A percentile compares a stretch with the other conserved stretches of the same genome.
These are phyloP conservation scores for Gnaphalium uliginosum DNA, from an alignment of 129 eudicot species.

Conservation along the genomic window DNA sequence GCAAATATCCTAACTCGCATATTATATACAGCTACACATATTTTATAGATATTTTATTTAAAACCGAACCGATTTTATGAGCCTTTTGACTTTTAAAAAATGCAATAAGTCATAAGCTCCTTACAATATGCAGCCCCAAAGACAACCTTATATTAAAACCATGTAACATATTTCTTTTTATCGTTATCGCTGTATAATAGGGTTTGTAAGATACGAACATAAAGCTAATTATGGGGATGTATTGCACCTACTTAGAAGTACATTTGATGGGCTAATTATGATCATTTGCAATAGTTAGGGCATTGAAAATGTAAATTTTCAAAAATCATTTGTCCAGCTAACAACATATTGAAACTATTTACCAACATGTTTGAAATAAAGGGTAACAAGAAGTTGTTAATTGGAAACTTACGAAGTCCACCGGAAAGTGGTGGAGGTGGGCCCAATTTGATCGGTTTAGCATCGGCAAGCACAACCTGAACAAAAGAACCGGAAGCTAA, in stretches of 20 bases:
- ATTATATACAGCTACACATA: too few species aligned
- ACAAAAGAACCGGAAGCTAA: conserved; percentile 73
- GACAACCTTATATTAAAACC: too few species aligned
- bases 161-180: too few species aligned
- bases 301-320: too few species aligned
- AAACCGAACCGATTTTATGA: background rate
- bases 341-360: background rate
- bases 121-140: background rate
- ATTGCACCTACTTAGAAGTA: background rate
- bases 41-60: too few species aligned
- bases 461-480: conserved; percentile 87
- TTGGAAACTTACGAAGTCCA: conserved; percentile 72
- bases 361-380: background rate
- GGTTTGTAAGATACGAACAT: too few species aligned
- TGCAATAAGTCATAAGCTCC: background rate
- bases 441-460: conserved; percentile 76
- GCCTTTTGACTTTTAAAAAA: background rate
- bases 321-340: background rate
- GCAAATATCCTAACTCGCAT: background rate
- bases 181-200: too few species aligned
- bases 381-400: background rate
- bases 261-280: background rate
- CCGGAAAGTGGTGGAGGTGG: conserved; percentile 91
- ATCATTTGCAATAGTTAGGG: too few species aligned
- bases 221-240: background rate